A percentile compares a stretch with the other conserved stretches of the same genome.
Evolutionary conservation across 139 green algal species (phyloP).

Genomic region (Chlorella sp.): DNA sequence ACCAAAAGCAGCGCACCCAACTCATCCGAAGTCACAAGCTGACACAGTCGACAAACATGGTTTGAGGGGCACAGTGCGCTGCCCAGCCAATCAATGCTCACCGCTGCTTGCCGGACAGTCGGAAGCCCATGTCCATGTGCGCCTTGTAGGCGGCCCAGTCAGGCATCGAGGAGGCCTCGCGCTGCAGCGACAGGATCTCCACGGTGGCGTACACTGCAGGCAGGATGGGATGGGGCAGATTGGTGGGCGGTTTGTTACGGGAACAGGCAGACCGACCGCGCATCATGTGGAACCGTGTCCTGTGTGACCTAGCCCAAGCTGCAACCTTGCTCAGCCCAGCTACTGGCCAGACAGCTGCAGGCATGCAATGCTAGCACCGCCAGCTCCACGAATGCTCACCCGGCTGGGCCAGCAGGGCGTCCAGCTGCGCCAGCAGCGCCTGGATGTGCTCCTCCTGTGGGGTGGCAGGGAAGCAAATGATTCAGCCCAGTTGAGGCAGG

Average conservation of each 20-base stretch:
- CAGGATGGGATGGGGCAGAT: neutral
- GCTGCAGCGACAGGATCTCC: constrained; percentile 33
- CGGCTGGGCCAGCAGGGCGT: constrained; percentile 4
- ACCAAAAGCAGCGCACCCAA: too few species aligned
- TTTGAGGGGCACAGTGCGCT: too few species aligned
- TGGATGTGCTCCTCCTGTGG: constrained; percentile 39
- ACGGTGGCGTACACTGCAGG: neutral
- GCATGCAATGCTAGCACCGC: neutral
- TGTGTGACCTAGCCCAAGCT: too few species aligned
- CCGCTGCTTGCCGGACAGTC: constrained; percentile 38
- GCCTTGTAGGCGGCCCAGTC: constrained; percentile 53
- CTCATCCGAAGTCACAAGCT: too few species aligned
- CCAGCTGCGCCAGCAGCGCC: constrained; percentile 26
- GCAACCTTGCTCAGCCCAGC: too few species aligned
- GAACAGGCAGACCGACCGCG: too few species aligned
- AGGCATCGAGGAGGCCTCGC: constrained; percentile 39
- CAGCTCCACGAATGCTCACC: neutral
- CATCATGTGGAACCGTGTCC: too few species aligned
- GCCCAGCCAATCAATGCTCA: too few species aligned
- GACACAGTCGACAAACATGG: too few species aligned
- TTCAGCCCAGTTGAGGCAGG: too few species aligned
- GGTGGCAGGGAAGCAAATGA: too few species aligned
- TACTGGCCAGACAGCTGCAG: too few species aligned
- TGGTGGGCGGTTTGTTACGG: neutral
- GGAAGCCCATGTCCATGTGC: constrained; percentile 75